phyloP scores from a whole-genome alignment of 1,284 basidiomycete species.

The Apiotrichum sp. region DNA sequence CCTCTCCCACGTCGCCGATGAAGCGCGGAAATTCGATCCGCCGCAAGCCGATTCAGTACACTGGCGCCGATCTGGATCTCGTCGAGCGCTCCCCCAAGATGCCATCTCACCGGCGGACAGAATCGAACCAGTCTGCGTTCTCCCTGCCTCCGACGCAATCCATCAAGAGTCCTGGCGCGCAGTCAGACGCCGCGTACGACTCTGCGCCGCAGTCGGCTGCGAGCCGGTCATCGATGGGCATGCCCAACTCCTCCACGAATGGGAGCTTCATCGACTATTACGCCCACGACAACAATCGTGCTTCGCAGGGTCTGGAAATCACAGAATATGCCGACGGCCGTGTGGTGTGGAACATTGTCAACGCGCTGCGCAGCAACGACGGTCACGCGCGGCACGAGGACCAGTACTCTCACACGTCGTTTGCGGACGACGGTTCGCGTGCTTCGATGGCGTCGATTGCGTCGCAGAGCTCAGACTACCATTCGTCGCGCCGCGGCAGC shows the following conservation, averaged over 20 bases:
- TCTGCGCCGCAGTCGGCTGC: not conserved
- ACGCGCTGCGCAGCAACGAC: constrained; percentile 26
- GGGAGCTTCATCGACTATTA: constrained; percentile 15
- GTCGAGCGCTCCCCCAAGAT: constrained; percentile 20
- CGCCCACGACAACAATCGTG: constrained; percentile 5
- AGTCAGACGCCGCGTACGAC: not conserved
- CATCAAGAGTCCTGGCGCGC: not conserved
- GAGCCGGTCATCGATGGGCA: not conserved
- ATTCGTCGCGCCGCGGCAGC: not conserved
- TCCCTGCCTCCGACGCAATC: not conserved
- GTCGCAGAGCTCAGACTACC: not conserved
- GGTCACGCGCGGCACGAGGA: constrained; percentile 2
- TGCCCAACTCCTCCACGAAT: constrained; percentile 4
- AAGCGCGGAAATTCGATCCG: constrained; percentile 23
- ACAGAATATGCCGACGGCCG: constrained; percentile 42
- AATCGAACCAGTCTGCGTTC: not conserved
- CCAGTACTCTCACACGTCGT: not conserved
- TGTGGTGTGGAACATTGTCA: constrained; percentile 41
- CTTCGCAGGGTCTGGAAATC: constrained; percentile 36
- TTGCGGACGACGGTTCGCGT: not conserved
- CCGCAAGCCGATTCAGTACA: constrained; percentile 38
- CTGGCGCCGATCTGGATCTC: constrained; percentile 32
- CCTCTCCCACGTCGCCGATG: not conserved
- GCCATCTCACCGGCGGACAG: constrained; percentile 7
- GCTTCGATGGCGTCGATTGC: not conserved